A percentile compares a stretch with the other conserved stretches of the same genome.
Evolutionary conservation across 495 filamentous ascomycete genomes (phyloP).

Genomic region (Evernia prunastri): DNA sequence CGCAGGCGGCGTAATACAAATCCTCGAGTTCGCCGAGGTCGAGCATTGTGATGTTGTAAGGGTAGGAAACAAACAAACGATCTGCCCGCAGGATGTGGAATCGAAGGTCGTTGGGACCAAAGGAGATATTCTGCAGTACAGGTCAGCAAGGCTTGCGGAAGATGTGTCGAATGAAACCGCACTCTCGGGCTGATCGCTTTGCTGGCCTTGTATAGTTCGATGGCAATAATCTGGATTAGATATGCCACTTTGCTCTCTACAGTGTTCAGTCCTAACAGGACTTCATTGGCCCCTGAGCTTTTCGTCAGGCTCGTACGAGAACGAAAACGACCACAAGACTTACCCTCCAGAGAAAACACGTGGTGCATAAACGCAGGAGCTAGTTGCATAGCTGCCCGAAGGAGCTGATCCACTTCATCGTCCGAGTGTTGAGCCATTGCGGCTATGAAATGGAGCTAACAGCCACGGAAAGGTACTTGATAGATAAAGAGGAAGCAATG

Average conservation of each 20-base stretch:
- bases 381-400: constrained; percentile 8
- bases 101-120: constrained; percentile 20
- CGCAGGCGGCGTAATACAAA: constrained; percentile 25
- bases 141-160: background rate
- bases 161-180: background rate
- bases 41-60: constrained; percentile 11
- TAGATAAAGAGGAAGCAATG: background rate
- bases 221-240: constrained; percentile 19
- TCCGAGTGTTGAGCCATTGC: constrained; percentile 15
- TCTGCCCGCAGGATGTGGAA: constrained; percentile 17
- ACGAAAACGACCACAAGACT: background rate
- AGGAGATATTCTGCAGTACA: constrained; percentile 9
- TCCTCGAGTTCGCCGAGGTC: constrained; percentile 26
- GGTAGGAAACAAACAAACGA: constrained; percentile 10
- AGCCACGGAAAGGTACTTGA: background rate
- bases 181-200: constrained; percentile 19
- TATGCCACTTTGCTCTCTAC: constrained; percentile 24
- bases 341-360: constrained; percentile 26
- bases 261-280: constrained; percentile 11
- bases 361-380: constrained; percentile 19
- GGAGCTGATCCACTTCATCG: constrained; percentile 14
- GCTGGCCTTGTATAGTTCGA: constrained; percentile 19
- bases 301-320: constrained; percentile 3
- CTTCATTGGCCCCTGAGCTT: constrained; percentile 19
- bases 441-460: background rate